These are phyloP conservation scores for Crithidia bombi DNA, from an alignment of 208 protist species.

Conservation along the genomic window DNA sequence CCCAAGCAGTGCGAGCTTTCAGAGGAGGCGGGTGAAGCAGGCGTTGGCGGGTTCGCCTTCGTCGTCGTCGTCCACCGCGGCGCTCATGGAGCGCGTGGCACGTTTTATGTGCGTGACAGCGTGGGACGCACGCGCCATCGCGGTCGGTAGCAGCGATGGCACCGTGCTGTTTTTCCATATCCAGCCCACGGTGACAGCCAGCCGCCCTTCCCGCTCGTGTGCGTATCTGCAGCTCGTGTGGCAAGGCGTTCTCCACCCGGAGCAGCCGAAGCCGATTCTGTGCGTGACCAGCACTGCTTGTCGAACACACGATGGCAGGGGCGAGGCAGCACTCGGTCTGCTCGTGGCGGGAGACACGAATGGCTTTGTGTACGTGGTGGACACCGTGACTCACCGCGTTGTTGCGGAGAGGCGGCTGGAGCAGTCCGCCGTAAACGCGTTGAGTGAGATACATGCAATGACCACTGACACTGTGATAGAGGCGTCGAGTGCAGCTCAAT, in stretches of 20 bases:
- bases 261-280: conserved; percentile 53
- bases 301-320: neutral
- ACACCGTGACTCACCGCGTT: conserved; percentile 18
- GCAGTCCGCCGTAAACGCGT: conserved; percentile 59
- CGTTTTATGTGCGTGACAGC: conserved; percentile 64
- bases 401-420: conserved; percentile 23
- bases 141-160: conserved; percentile 76
- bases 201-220: too few relatives aligned
- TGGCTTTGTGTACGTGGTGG: conserved; percentile 48
- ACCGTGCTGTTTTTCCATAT: conserved; percentile 43
- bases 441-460: conserved; percentile 33
- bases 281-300: conserved; percentile 19
- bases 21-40: conserved; percentile 14
- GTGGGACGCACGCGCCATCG: conserved; percentile 22
- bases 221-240: conserved; percentile 22
- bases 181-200: too few relatives aligned
- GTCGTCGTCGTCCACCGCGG: neutral
- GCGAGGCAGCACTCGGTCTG: neutral
- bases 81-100: conserved; percentile 43
- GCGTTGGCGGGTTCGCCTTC: neutral
- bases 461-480: neutral
- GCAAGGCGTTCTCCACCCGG: conserved; percentile 17
- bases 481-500: neutral
- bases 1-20: conserved; percentile 7
- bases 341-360: conserved; percentile 70